Base-by-base conservation (phyloP, 768 basidiomycete genomes). In the Postia placenta region DNA sequence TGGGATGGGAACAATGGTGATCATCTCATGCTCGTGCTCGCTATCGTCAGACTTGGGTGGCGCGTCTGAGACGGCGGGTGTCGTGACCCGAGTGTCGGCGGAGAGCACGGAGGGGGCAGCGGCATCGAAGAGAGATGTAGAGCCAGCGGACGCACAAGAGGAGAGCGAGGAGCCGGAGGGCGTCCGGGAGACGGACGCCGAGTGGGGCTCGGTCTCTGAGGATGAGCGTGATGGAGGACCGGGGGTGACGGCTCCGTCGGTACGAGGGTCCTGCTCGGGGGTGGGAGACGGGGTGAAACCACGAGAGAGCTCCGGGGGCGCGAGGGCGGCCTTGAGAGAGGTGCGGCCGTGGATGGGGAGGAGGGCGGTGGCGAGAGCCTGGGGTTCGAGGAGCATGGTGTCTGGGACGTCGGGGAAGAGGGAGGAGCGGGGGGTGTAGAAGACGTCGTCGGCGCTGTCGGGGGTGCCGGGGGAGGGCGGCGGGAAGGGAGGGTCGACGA, bases 341-440 rank as follows among this genome's bases (percentile, higher is more conserved):
- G 59, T 0, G 56, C 60, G 1, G 54, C 54, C 37, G 30, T 56
- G 64, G 40, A 51, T 63, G 55, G 43, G 52, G 37, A 61, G 47
- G 42, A 62, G 52, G 19, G 56, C 55, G 44, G 56, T 59, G 33
- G 64, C 55, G 46, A 66, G 58, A 42, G 62, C 58, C 39, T 59
- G 58, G 3, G 61, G 58, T 20, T 60, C 59, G 39, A 63, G 53
- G 22, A 55, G 40, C 46, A 62, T 61, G 49, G 64, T 58, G 47
- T 68, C 25, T 27, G 74, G 69, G 11, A 67, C 64, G 60, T 74
- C 17, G 11, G 76, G 67, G 50, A 71, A 67, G 15, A 62, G 12
- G 19, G 60, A 60, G 12, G 59, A 58, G 20, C 59, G 53, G 14
- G 83, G 81, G 1, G 83, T 87, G 62, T 80, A 87, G 64, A 81